phyloP scores from a whole-genome alignment of 495 filamentous ascomycete species.

The Chaetomium fimeti region DNA sequence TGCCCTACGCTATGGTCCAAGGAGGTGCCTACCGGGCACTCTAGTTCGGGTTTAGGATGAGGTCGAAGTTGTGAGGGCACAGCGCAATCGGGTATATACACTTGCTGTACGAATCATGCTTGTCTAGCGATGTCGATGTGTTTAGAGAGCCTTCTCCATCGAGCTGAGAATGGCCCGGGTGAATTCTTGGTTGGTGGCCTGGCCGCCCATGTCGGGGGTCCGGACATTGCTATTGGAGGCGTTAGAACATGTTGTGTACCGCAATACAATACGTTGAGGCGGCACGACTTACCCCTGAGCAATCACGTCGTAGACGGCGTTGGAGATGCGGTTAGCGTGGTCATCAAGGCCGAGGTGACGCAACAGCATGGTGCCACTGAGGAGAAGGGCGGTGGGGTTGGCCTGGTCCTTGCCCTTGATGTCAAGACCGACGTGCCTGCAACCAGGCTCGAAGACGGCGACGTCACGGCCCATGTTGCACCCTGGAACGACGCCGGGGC shows the following conservation, averaged over 20 bases:
- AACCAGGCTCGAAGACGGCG: conserved; percentile 97
- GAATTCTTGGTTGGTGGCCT: conserved; percentile 87
- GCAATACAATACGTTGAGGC: not conserved
- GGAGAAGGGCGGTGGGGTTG: conserved; percentile 92
- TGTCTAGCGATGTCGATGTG: not conserved
- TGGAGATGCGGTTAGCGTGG: conserved; percentile 96
- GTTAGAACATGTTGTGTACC: conserved; percentile 43
- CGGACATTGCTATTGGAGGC: conserved; percentile 62
- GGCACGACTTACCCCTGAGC: conserved; percentile 73
- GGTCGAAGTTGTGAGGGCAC: not conserved
- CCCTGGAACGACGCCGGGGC: conserved; percentile 93
- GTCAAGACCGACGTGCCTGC: conserved; percentile 96
- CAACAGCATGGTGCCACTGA: conserved; percentile 93
- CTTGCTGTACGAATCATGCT: conserved; percentile 10
- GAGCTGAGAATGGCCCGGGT: conserved; percentile 87
- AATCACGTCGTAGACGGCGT: conserved; percentile 96
- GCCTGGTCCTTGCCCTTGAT: conserved; percentile 99
- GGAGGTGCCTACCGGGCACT: not conserved
- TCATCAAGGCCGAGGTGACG: conserved; percentile 94
- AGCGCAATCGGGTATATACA: conserved; percentile 10
- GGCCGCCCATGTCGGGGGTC: conserved; percentile 93
- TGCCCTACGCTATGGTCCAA: not conserved
- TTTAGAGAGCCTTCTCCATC: conserved; percentile 66
- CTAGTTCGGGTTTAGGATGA: conserved; percentile 4
- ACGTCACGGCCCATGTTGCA: conserved; percentile 99